These are phyloP conservation scores for Dipteronia dyeriana DNA, from an alignment of 345 rosid species.

Conservation along the genomic window DNA sequence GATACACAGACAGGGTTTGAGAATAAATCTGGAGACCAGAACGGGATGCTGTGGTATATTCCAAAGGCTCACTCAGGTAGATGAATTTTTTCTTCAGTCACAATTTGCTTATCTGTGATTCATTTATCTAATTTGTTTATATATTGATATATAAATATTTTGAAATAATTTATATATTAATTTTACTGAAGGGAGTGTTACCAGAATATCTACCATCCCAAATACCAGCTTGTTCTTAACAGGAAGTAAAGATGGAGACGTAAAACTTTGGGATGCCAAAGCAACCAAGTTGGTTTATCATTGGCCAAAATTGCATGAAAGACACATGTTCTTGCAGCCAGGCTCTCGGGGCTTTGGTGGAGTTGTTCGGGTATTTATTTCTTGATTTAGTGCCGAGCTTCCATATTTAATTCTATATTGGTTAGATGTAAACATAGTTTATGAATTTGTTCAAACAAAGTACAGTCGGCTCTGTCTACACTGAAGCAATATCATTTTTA, in stretches of 20 bases:
- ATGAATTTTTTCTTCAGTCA: background rate
- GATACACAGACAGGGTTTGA: conserved; percentile 31
- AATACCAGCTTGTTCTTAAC: conserved; percentile 86
- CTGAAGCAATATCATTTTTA: conserved; percentile 14
- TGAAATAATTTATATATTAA: background rate
- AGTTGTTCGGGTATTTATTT: conserved; percentile 65
- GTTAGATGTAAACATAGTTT: background rate
- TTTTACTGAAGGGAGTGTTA: conserved; percentile 68
- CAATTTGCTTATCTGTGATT: background rate
- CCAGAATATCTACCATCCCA: conserved; percentile 77
- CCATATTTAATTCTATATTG: background rate
- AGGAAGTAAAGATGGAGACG: conserved; percentile 98
- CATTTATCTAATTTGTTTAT: conserved; percentile 19
- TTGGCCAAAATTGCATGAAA: conserved; percentile 91
- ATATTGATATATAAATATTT: background rate
- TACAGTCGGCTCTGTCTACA: background rate
- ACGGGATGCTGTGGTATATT: conserved; percentile 96
- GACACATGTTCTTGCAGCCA: conserved; percentile 79
- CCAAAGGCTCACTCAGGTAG: conserved; percentile 96
- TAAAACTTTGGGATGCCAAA: conserved; percentile 96
- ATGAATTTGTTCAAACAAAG: conserved; percentile 5
- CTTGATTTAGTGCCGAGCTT: conserved; percentile 3
- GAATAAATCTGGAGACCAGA: conserved; percentile 52
- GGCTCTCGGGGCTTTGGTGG: conserved; percentile 87
- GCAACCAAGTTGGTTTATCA: conserved; percentile 71